These are phyloP conservation scores for Papiliotrema terrestris DNA, from an alignment of 1,284 basidiomycete genomes.

Conservation along the genomic window DNA sequence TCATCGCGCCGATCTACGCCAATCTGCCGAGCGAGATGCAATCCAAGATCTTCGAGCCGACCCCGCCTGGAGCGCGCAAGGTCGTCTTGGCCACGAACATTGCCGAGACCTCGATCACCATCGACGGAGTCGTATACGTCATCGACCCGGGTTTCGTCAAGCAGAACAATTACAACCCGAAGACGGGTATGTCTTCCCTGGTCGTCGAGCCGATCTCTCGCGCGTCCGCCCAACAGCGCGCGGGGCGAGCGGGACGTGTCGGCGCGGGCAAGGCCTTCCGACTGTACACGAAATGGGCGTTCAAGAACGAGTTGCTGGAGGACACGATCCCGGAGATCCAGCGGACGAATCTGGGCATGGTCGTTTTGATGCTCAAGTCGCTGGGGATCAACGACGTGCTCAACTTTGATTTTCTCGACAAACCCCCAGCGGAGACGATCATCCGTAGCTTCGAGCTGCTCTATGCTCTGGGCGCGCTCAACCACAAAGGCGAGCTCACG, in stretches of 20 bases:
- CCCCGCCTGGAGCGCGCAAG: conserved; percentile 91
- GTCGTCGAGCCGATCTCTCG: conserved; percentile 92
- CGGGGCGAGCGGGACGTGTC: conserved; percentile 93
- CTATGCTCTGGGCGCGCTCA: conserved; percentile 92
- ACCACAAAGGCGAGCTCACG: conserved; percentile 93
- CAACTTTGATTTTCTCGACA: conserved; percentile 62
- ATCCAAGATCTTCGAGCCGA: conserved; percentile 98
- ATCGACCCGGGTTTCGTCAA: conserved; percentile 98
- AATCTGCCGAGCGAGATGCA: conserved; percentile 99
- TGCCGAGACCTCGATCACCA: conserved; percentile 96
- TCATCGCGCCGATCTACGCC: conserved; percentile 96
- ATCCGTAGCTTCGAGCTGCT: conserved; percentile 90
- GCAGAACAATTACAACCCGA: conserved; percentile 94
- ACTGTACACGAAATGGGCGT: conserved; percentile 63
- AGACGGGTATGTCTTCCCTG: conserved; percentile 93
- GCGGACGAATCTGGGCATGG: conserved; percentile 50
- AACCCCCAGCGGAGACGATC: conserved; percentile 89
- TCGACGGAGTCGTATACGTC: conserved; percentile 95
- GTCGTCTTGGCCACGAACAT: conserved; percentile 95
- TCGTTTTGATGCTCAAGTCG: conserved; percentile 60
- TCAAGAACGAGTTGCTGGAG: conserved; percentile 59
- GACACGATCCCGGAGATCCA: conserved; percentile 61
- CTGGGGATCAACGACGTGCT: conserved; percentile 62
- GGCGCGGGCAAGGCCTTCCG: conserved; percentile 98
- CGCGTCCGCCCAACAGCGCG: conserved; percentile 94